These are phyloP conservation scores for Lenzites betulinus DNA, from an alignment of 768 basidiomycete genomes.

Conservation along the genomic window DNA sequence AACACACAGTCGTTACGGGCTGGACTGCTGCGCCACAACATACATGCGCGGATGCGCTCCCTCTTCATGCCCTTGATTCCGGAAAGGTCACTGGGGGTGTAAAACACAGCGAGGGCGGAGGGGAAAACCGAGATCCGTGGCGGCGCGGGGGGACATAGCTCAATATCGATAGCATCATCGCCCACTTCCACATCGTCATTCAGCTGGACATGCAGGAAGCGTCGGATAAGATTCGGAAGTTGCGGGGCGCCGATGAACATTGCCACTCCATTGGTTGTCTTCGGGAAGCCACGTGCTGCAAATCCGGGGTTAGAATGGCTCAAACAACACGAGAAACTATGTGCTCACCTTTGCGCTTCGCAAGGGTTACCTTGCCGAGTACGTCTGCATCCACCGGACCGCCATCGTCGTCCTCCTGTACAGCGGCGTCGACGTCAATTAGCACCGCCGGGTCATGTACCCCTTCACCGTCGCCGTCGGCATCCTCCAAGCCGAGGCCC, in stretches of 20 bases:
- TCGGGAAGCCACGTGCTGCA: background rate
- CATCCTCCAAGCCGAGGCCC: background rate
- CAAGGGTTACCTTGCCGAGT: background rate
- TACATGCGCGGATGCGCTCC: conserved; percentile 27
- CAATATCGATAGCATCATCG: background rate
- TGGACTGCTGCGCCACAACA: conserved; percentile 24
- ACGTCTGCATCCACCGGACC: background rate
- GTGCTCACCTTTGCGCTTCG: background rate
- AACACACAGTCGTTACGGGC: conserved; percentile 28
- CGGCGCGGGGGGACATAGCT: background rate
- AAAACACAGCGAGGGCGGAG: conserved; percentile 24
- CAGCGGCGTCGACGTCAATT: background rate
- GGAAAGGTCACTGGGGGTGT: conserved; percentile 32
- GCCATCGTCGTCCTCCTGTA: background rate
- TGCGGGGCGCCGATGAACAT: background rate
- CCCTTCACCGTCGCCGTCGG: too few relatives aligned
- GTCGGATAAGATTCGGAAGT: background rate
- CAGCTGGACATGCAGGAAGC: background rate
- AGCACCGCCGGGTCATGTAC: background rate
- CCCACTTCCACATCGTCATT: background rate
- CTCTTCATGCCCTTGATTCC: conserved; percentile 31
- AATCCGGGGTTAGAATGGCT: background rate
- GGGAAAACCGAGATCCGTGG: background rate
- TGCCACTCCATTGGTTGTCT: background rate
- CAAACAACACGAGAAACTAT: too few relatives aligned